Percentiles rank a stretch among this genome's conserved stretches.
These are phyloP conservation scores for Rhynchosporium graminicola DNA, from an alignment of 2,329 filamentous ascomycete species.

Conservation along the genomic window DNA sequence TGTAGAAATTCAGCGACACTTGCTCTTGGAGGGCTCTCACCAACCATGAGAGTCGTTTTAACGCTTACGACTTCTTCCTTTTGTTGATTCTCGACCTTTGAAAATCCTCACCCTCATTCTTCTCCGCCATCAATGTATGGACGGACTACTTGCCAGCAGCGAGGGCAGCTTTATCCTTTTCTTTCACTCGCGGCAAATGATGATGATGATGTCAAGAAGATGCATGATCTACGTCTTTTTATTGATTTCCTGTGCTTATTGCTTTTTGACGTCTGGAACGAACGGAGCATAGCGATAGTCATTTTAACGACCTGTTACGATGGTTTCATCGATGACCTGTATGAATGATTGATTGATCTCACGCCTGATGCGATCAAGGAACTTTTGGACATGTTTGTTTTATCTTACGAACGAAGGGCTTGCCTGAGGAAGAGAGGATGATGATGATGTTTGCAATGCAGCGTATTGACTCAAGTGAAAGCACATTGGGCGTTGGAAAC, in stretches of 20 bases:
- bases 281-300: constrained; percentile 36
- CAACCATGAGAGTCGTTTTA: constrained; percentile 13
- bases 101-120: constrained; percentile 28
- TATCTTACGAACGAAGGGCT: constrained; percentile 25
- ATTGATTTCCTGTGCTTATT: background rate
- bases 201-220: background rate
- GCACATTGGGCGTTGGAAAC: constrained; percentile 30
- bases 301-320: constrained; percentile 34
- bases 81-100: constrained; percentile 22
- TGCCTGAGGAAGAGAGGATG: background rate
- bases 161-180: constrained; percentile 26
- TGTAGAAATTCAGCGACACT: constrained; percentile 36
- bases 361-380: constrained; percentile 36
- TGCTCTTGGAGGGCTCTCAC: constrained; percentile 29
- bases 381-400: constrained; percentile 33
- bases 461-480: constrained; percentile 13
- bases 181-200: background rate
- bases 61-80: constrained; percentile 29
- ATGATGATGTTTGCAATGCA: background rate
- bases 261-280: constrained; percentile 19
- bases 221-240: background rate
- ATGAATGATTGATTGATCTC: constrained; percentile 32
- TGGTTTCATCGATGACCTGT: constrained; percentile 32
- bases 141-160: constrained; percentile 25
- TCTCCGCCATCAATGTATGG: constrained; percentile 15